Base-by-base conservation (phyloP, 148 eudicot genomes). In the Arctostaphylos glauca region DNA sequence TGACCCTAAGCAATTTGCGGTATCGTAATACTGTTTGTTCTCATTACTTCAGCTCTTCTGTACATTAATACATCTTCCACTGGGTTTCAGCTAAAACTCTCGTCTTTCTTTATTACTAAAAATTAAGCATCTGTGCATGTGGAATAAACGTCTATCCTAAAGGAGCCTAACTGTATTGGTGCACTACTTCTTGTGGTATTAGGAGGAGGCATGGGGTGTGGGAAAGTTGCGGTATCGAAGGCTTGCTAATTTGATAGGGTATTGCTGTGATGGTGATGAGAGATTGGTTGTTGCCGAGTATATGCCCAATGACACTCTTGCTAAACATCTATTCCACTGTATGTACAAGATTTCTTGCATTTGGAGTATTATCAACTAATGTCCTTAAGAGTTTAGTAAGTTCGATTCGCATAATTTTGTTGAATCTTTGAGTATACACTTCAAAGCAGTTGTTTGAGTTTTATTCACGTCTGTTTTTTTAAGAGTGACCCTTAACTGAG, bases 281-380 rank as follows among this genome's bases (percentile, higher is more conserved):
- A 92, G 98, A 84, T 89, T 95, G 84, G 90, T 95, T 71, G 96
- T 95, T 88, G 98, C 98, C 25, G 98, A 95, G 84, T 93, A 86
- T 88, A 93, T 95, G 98, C 98, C 98, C 48, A 93, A 92, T 88
- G 96, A 93, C 75, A 93, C 98, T 74, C 97, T 95, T 87, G 93
- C 98, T 50, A 95, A 91, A 91, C 98, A 95, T 89, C 88, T 95
- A 60, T 95, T 95, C 77, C 98, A 95, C 89, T 95, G 98, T 95
- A 93, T 83, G 88, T 77, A 18, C 79, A 38, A 16, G 16, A 25
- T 5, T 48, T 16, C 38, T 53, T 62, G 56, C 56, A 50, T 85
- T 67, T 79, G 46, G 55, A 25, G 5, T 25, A 1, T 50, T 72
- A 47, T 15, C 74, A 0, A 3, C 70, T 23, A 23, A 9, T 64